Evolutionary conservation across 73 alveolate genomes (phyloP).

Genomic region (Paramecium sexaurelia): DNA sequence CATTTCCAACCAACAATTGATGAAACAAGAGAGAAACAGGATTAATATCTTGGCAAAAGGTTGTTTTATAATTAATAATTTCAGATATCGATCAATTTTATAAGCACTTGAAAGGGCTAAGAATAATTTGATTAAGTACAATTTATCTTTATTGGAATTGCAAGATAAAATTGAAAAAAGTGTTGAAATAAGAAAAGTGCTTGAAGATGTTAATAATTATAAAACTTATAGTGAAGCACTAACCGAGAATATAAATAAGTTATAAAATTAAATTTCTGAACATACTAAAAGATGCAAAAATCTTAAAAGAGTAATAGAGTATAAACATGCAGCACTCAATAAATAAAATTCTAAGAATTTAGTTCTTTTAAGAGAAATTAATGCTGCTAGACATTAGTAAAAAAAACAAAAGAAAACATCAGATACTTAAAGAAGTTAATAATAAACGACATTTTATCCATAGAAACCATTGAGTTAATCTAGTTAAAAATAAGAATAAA

Average conservation of each 20-base stretch:
- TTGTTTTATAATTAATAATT: background rate
- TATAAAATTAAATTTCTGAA: background rate
- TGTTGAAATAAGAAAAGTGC: background rate
- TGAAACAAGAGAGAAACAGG: constrained; percentile 44
- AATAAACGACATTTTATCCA: background rate
- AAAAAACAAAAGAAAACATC: constrained; percentile 12
- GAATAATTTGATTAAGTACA: background rate
- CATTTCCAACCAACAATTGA: constrained; percentile 29
- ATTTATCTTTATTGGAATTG: background rate
- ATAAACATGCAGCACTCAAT: constrained; percentile 12
- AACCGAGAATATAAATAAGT: background rate
- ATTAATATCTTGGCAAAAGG: constrained; percentile 11
- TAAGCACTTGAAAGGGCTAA: constrained; percentile 48
- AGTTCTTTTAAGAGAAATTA: background rate
- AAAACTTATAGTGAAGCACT: constrained; percentile 30
- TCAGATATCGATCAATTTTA: constrained; percentile 8
- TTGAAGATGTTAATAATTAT: constrained; percentile 45
- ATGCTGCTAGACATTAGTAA: background rate
- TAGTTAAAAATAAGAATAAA: background rate
- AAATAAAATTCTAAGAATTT: constrained; percentile 26
- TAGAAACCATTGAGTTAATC: background rate
- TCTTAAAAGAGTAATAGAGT: background rate
- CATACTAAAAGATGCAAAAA: background rate
- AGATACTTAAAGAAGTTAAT: background rate
- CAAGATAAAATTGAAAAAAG: constrained; percentile 40